Evolutionary conservation across 345 rosid species (phyloP), one percentile per base, ranked within the genome.

Genomic region (Salix koriyanagi): DNA sequence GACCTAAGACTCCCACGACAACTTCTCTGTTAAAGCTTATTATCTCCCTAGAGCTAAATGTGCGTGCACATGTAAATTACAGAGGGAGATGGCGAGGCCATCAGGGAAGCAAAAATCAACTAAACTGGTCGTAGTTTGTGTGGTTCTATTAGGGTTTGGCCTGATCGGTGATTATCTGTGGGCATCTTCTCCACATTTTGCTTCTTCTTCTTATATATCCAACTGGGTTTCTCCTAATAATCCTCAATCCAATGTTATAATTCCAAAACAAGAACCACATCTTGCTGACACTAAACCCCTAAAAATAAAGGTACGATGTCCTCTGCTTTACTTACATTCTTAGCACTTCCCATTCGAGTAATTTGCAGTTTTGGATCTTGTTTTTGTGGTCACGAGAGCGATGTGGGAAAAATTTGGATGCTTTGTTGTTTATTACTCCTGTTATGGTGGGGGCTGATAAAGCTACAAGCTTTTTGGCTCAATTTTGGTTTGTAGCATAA

Each of bases 121-220:
- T 19, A 81, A 83, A 62, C 81, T 88, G 75, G 84, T 87, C 70
- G 46, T 85, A 71, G 76, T 77, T 9, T 85, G 84, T 70, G 83
- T 90, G 34, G 77, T 74, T 16, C 73, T 91, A 64, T 44, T 95
- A 52, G 91, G 90, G 30, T 74, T 83, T 37, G 96, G 92, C 23
- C 87, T 93, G 67, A 42, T 93, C 54, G 91, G 90, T 6, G 91
- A 92, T 83, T 90, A 88, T 74, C 77, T 91, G n/a, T 92, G 99
- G 97, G 97, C 93, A 71, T 90, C 97, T 75, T 88, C 94, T 76
- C 86, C 91, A 14, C 86, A 79, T 26, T 88, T 89, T 84, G 64
- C 68, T 4, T 76, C 88, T 70, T 75, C 89, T 70, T 44, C 83
- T 71, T 76, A 79, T 37, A 41, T 79, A 37, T 71, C 83, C 77